Evolutionary conservation across 2,329 filamentous ascomycete species (phyloP).

Genomic region (Xylaria sp.): DNA sequence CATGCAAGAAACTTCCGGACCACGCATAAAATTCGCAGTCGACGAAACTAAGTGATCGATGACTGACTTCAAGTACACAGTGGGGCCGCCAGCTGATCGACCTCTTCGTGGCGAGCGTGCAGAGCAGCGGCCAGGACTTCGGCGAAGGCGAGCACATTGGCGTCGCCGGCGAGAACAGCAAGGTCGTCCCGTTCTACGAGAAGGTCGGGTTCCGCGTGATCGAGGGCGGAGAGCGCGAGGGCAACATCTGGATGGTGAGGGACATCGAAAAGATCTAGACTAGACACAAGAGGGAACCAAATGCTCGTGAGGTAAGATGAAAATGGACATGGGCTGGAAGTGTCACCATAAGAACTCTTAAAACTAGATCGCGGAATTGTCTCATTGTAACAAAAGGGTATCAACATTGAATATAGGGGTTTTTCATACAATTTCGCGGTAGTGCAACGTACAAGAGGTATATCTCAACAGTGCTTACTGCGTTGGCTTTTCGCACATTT

Average conservation of each 20-base stretch:
- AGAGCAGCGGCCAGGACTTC: slow-evolving; percentile 32
- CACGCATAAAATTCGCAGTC: neutral
- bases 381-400: too few species aligned
- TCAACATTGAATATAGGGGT: too few species aligned
- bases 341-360: neutral
- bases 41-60: neutral
- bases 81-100: slow-evolving; percentile 52
- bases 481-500: slow-evolving; percentile 15
- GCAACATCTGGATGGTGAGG: slow-evolving; percentile 50
- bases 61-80: neutral
- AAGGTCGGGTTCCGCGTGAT: slow-evolving; percentile 51
- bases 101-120: slow-evolving; percentile 48
- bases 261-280: slow-evolving; percentile 27
- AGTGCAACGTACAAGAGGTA: slow-evolving; percentile 15
- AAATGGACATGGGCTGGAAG: neutral
- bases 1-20: too few species aligned
- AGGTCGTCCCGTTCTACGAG: slow-evolving; percentile 56
- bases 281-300: neutral
- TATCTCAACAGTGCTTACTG: slow-evolving; percentile 1
- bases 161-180: slow-evolving; percentile 52
- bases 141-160: slow-evolving; percentile 52
- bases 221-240: slow-evolving; percentile 40
- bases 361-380: neutral
- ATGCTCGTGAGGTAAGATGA: neutral
- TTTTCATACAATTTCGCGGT: neutral